Evolutionary conservation across 305 asterid species (phyloP).

Genomic region (Solanum hybrid): DNA sequence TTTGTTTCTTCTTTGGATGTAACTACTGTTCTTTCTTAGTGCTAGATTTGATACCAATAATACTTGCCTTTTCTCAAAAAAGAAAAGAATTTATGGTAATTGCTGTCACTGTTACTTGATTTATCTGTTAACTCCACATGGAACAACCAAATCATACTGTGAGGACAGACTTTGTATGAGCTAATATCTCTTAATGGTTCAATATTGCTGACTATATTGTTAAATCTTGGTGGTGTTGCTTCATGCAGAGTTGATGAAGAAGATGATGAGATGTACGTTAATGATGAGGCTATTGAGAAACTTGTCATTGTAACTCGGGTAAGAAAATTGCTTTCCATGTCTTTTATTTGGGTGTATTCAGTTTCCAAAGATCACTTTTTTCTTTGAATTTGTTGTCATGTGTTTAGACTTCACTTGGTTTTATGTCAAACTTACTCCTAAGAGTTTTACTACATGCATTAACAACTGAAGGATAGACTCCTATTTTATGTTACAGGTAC

Average conservation of each 20-base stretch:
- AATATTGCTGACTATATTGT: neutral
- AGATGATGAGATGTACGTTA: slow-evolving; percentile 47
- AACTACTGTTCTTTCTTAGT: neutral
- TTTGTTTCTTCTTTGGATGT: neutral
- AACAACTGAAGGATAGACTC: neutral
- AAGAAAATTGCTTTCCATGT: slow-evolving; percentile 10
- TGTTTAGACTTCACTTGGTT: neutral
- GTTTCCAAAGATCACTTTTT: neutral
- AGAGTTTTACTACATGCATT: neutral
- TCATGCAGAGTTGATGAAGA: slow-evolving; percentile 54
- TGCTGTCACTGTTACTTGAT: neutral
- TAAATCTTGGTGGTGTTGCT: slow-evolving; percentile 14
- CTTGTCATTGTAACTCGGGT: slow-evolving; percentile 93
- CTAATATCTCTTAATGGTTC: neutral
- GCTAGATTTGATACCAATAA: neutral
- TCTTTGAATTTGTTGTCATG: neutral
- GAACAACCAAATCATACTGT: neutral
- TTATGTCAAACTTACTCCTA: neutral
- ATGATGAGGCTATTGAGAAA: slow-evolving; percentile 62
- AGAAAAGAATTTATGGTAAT: neutral
- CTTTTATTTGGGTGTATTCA: neutral
- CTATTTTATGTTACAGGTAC: slow-evolving; percentile 2
- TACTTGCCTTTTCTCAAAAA: neutral
- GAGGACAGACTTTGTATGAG: neutral
- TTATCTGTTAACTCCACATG: neutral